Evolutionary conservation across 768 basidiomycete species (phyloP), one percentile per base, ranked within the genome.

Genomic region (Boletellus sp.): DNA sequence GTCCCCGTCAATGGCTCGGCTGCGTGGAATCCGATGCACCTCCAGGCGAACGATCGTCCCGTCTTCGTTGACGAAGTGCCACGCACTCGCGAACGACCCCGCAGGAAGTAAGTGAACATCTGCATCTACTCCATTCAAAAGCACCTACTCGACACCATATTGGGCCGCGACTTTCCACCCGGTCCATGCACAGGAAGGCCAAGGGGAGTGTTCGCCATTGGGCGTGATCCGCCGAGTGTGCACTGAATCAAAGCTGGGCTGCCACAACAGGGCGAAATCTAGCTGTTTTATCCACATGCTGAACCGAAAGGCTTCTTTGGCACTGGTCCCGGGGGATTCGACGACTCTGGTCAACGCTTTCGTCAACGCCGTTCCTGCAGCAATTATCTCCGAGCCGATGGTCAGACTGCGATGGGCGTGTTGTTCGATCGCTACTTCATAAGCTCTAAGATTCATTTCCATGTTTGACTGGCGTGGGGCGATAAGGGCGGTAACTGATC

Each of bases 151-250:
- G 19, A 5, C 3, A 12, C 28, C 31, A 17, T 42, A 32, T 8
- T 3, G 4, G 19, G 22, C 32, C 2, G 1, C 39, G 3, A 45
- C 50, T 12, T 48, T 17, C 50, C 50, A 51, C 20, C 46, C 50
- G 16, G 34, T 17, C 50, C 50, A 51, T 15, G 46, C 24, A 45
- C 50, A 51, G 3, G 46, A 28, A 15, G 50, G 50, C 47, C 47
- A 51, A 6, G 11, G 3, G 5, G 28, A 19, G 11, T 6, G 19
- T 12, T 28, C 42, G 11, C 15, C 28, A 4, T 42, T 6, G 9
- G 28, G 28, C 17, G 13, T 16, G 19, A 35, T 20, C 32, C 50
- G 28, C 24, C 16, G 38, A n/a, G 20, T 38, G 12, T 31, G 50
- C 17, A 22, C 33, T 16, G 22, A 48, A 12, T 13, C 22, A 38